Evolutionary conservation across 768 basidiomycete genomes (phyloP), one percentile per base, ranked within the genome.

Genomic region (Thelephora ganbajun): DNA sequence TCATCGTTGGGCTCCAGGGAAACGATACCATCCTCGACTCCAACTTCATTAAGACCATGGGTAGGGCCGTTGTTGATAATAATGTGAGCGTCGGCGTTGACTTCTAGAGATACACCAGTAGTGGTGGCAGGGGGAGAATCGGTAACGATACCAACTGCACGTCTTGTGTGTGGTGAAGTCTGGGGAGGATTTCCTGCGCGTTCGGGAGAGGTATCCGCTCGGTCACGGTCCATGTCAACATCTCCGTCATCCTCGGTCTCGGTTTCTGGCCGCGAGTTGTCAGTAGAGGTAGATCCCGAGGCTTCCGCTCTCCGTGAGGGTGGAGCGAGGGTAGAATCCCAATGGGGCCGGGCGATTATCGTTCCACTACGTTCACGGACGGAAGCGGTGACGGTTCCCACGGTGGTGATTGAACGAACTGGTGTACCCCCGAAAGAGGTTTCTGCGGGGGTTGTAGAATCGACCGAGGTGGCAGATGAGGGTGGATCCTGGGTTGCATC

Each of bases 181-280:
- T 56, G 52, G 2, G 57, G 44, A 1, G 56, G 52, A 26, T 46
- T 48, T 20, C 54, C 48, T 18, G 48, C 54, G 12, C 59, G 59
- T 14, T 67, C 56, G n/a, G 64, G 60, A 34, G 58, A 55, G 35
- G 52, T 57, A 50, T 66, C 47, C 30, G 47, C 47, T 33, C 50
- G 50, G 47, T 78, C 61, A 45, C 58, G 62, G 45, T 73, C 75
- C 66, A 76, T 73, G 45, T 74, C 76, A 1, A 68, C 71, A 46
- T 85, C 83, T 20, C 70, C 79, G 42, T 84, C 83, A 44, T 83
- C 83, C 59, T 92, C 86, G 0, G 83, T 81, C 63, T 88, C 85
- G 0, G 83, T 81, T 49, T 83, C 80, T 0, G 79, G 70, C 11
- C 80, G 67, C 0, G 79, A 78, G n/a, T 68, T 73, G 30, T 69